phyloP scores from a whole-genome alignment of 2,329 filamentous ascomycete species.

The Cladosporium sp. region DNA sequence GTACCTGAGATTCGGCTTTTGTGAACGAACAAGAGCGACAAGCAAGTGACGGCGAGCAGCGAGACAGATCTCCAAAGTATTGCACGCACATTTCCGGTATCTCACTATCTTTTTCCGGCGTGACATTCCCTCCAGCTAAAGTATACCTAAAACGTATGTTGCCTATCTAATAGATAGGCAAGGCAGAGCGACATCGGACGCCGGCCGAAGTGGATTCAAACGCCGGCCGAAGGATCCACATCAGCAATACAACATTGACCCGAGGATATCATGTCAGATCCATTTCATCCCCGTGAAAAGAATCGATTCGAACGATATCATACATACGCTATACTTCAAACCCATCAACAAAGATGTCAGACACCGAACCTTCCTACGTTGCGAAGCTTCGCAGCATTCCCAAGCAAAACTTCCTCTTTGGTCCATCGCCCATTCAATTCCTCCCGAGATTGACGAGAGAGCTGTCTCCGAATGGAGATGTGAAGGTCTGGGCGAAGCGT shows the following conservation, averaged over 20 bases:
- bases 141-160: background rate
- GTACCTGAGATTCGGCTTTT: too few relatives aligned
- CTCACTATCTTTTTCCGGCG: background rate
- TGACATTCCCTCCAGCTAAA: too few relatives aligned
- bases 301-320: background rate
- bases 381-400: conserved; percentile 46
- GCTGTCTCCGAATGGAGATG: conserved; percentile 49
- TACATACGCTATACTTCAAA: too few relatives aligned
- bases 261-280: background rate
- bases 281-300: background rate
- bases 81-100: too few relatives aligned
- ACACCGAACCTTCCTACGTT: conserved; percentile 18
- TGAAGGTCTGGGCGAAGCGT: conserved; percentile 65
- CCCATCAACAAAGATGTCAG: background rate
- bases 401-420: conserved; percentile 58
- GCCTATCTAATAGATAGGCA: conserved; percentile 12
- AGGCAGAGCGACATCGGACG: conserved; percentile 9
- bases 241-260: background rate
- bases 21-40: too few relatives aligned
- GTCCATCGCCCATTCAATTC: conserved; percentile 64
- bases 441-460: conserved; percentile 62
- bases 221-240: conserved; percentile 6
- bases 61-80: too few relatives aligned
- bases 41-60: too few relatives aligned
- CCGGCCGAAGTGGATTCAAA: background rate